Conservation (phyloP, 495 filamentous ascomycete genomes). For the Aspergillus bridgeri region DNA sequence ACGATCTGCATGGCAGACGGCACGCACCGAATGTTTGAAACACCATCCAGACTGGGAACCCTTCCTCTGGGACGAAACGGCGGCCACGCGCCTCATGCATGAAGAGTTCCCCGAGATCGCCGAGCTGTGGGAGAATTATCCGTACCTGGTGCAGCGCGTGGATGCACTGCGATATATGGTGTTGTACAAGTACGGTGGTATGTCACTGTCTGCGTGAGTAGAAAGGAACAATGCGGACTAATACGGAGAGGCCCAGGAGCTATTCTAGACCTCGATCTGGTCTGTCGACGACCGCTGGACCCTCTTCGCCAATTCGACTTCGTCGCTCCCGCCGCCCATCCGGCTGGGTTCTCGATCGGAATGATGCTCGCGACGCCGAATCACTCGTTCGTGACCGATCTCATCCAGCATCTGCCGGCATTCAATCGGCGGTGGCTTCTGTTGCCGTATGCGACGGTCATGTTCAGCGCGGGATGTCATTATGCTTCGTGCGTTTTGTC, state of each 20-base stretch:
- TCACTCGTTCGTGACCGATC: slow-evolving; percentile 6
- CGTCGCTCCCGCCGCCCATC: slow-evolving; percentile 12
- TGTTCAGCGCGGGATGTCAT: slow-evolving; percentile 13
- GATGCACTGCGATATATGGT: slow-evolving; percentile 13
- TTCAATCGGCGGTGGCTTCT: slow-evolving; percentile 12
- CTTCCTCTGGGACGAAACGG: slow-evolving; percentile 6
- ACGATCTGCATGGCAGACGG: slow-evolving; percentile 1
- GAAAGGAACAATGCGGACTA: not conserved
- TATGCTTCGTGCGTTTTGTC: slow-evolving; percentile 10
- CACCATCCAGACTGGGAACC: slow-evolving; percentile 6
- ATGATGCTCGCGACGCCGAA: slow-evolving; percentile 11
- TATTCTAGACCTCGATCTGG: slow-evolving; percentile 12
- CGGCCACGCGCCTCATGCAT: slow-evolving; percentile 6
- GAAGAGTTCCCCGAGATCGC: slow-evolving; percentile 4
- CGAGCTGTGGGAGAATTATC: slow-evolving; percentile 7
- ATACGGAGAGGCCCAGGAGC: not conserved
- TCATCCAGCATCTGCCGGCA: slow-evolving; percentile 1
- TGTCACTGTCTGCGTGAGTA: not conserved
- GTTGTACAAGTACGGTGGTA: slow-evolving; percentile 11
- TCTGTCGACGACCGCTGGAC: slow-evolving; percentile 6
- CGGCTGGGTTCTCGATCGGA: slow-evolving; percentile 10
- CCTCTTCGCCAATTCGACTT: slow-evolving; percentile 11
- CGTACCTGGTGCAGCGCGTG: slow-evolving; percentile 11
- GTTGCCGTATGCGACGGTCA: slow-evolving; percentile 10
- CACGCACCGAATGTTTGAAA: slow-evolving; percentile 5